A percentile compares a stretch with the other conserved stretches of the same genome.
Conservation (phyloP, 495 filamentous ascomycete genomes). For the Penicillium odoratum region DNA sequence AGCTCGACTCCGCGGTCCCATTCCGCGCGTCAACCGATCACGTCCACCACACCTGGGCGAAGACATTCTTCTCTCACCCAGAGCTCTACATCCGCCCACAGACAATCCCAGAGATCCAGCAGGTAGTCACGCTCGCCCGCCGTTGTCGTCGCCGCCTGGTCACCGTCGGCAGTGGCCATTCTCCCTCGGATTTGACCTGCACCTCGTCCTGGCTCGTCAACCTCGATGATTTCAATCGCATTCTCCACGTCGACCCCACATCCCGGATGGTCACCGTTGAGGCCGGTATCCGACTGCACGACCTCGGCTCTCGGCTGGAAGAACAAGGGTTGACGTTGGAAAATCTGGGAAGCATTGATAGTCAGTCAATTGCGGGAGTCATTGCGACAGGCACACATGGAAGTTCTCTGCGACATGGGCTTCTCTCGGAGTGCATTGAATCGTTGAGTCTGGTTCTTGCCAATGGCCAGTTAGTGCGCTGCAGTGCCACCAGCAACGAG, state of each 20-base stretch:
- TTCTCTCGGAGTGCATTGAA: slow-evolving; percentile 73
- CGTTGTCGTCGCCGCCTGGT: slow-evolving; percentile 76
- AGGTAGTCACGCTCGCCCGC: slow-evolving; percentile 78
- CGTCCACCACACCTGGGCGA: slow-evolving; percentile 93
- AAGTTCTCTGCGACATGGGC: slow-evolving; percentile 77
- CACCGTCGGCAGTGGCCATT: slow-evolving; percentile 83
- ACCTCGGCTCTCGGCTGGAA: slow-evolving; percentile 68
- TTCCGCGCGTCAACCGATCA: slow-evolving; percentile 74
- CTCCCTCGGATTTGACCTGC: slow-evolving; percentile 88
- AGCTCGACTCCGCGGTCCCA: slow-evolving; percentile 59
- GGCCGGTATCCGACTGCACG: slow-evolving; percentile 77
- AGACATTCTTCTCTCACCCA: slow-evolving; percentile 81
- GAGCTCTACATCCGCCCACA: slow-evolving; percentile 87
- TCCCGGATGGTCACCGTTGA: slow-evolving; percentile 71
- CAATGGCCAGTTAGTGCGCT: slow-evolving; percentile 73
- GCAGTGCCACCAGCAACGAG: slow-evolving; percentile 66
- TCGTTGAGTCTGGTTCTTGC: slow-evolving; percentile 77
- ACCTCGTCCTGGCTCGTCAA: slow-evolving; percentile 95
- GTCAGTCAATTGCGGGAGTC: slow-evolving; percentile 90
- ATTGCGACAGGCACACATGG: slow-evolving; percentile 94
- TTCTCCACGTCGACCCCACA: slow-evolving; percentile 65
- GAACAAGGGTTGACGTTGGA: slow-evolving; percentile 76
- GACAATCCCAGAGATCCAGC: slow-evolving; percentile 75
- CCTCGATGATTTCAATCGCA: slow-evolving; percentile 75
- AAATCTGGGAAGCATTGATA: slow-evolving; percentile 90